phyloP scores from a whole-genome alignment of 306 rosid genomes.

The Pyrus betulifolia region DNA sequence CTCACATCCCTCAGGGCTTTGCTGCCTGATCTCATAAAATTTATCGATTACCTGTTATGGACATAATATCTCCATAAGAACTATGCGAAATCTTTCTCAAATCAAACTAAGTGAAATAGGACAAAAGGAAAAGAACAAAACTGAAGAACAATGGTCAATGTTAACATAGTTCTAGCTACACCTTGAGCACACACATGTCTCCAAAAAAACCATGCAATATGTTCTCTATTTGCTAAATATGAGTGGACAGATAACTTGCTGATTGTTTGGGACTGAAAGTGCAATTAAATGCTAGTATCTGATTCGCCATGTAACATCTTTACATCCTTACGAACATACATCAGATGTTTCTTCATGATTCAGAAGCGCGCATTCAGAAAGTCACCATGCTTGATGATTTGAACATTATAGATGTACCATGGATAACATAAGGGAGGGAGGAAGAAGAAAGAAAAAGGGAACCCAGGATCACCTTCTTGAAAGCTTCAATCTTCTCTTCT shows the following conservation, averaged over 20 bases:
- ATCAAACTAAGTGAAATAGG: constrained; percentile 1
- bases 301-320: neutral
- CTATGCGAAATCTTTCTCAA: neutral
- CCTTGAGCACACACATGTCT: neutral
- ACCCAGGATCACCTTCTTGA: constrained; percentile 44
- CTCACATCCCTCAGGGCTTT: constrained; percentile 32
- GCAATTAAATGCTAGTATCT: neutral
- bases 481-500: constrained; percentile 50
- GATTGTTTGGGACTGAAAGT: neutral
- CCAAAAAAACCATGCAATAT: neutral
- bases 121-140: neutral
- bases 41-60: constrained; percentile 58
- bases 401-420: neutral
- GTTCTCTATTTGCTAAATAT: neutral
- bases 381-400: neutral
- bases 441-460: neutral
- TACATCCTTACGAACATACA: neutral
- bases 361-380: neutral
- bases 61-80: constrained; percentile 21
- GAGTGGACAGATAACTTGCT: neutral
- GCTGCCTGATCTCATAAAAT: constrained; percentile 72
- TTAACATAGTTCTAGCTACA: neutral
- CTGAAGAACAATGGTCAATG: neutral
- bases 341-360: neutral
- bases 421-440: neutral